phyloP scores from a whole-genome alignment of 1,139 yeast genomes.

The Blastobotrys apis region DNA sequence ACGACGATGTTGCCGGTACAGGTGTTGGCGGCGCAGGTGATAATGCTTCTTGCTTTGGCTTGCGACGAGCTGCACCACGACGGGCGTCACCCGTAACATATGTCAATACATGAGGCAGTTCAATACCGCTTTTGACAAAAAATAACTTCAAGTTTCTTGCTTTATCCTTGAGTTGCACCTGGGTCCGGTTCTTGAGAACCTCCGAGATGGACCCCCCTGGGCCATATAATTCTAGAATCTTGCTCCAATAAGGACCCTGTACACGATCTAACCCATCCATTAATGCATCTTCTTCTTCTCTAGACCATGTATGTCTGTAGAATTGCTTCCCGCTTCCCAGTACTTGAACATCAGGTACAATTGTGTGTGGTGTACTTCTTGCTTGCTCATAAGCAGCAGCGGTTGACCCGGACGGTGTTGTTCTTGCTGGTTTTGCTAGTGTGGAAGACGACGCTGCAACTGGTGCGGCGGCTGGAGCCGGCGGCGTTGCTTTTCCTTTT shows the following conservation, averaged over 20 bases:
- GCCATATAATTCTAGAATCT: slow-evolving; percentile 81
- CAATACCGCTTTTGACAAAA: slow-evolving; percentile 51
- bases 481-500: not conserved
- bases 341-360: not conserved
- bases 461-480: not conserved
- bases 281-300: slow-evolving; percentile 83
- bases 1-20: not conserved
- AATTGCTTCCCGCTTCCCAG: not conserved
- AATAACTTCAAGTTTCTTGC: slow-evolving; percentile 93
- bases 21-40: not conserved
- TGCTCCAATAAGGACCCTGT: slow-evolving; percentile 92
- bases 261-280: slow-evolving; percentile 68
- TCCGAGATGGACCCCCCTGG: slow-evolving; percentile 88
- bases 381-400: slow-evolving; percentile 4
- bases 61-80: slow-evolving; percentile 29
- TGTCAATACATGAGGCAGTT: slow-evolving; percentile 71
- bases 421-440: not conserved
- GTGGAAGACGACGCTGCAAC: not conserved
- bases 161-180: slow-evolving; percentile 89
- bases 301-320: slow-evolving; percentile 71
- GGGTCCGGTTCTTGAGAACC: slow-evolving; percentile 77
- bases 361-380: not conserved
- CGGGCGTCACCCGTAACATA: slow-evolving; percentile 87
- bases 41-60: not conserved
- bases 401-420: not conserved